Percentiles rank a stretch among this genome's conserved stretches.
phyloP scores from a whole-genome alignment of 768 basidiomycete genomes.

The Mrakia hoshinonis region DNA sequence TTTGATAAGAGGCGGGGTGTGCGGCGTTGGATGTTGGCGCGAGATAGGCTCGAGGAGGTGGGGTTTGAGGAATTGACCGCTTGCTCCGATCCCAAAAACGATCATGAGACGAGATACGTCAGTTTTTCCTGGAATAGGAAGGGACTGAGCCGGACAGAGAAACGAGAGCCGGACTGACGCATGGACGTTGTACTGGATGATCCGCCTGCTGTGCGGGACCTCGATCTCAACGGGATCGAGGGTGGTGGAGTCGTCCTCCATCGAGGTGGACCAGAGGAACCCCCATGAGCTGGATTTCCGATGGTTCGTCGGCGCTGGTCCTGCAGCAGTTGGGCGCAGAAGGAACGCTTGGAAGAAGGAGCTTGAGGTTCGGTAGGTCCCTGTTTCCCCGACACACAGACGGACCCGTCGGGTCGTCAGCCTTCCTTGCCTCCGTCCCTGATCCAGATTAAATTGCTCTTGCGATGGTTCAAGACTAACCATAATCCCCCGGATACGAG shows the following conservation, averaged over 20 bases:
- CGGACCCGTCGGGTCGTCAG: background rate
- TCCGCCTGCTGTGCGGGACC: background rate
- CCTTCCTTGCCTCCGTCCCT: background rate
- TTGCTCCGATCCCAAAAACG: too few relatives aligned
- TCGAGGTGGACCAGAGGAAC: background rate
- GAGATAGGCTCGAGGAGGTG: slow-evolving; percentile 1
- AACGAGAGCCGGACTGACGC: background rate
- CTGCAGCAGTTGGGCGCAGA: background rate
- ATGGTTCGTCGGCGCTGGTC: background rate
- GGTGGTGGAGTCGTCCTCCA: background rate
- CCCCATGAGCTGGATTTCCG: background rate
- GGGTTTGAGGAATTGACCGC: background rate
- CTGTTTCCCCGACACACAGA: too few relatives aligned
- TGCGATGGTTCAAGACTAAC: background rate
- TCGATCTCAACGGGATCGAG: background rate
- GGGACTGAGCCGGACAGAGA: too few relatives aligned
- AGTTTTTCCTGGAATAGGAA: too few relatives aligned
- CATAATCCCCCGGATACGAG: slow-evolving; percentile 1
- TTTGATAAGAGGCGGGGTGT: background rate
- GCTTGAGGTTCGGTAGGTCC: background rate
- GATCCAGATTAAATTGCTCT: too few relatives aligned
- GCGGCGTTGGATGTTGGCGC: background rate
- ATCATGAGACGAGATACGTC: too few relatives aligned
- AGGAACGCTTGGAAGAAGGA: slow-evolving; percentile 15
- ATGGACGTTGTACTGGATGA: slow-evolving; percentile 5